A percentile compares a stretch with the other conserved stretches of the same genome.
Conservation (phyloP, 208 protist genomes). For the Wallacemonas sp. region DNA sequence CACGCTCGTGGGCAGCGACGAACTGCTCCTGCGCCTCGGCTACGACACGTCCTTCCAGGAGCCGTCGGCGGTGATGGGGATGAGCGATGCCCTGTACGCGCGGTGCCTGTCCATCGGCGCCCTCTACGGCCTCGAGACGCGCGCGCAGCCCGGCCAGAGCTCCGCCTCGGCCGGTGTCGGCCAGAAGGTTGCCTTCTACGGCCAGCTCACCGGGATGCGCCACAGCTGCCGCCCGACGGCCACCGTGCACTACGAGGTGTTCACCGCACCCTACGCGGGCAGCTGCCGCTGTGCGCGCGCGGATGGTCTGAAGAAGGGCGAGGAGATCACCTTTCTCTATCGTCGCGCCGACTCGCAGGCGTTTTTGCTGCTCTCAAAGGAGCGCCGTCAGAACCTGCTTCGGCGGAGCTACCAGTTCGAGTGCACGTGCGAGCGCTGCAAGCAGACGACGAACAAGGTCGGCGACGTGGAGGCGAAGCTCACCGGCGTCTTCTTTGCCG, state of each 20-base stretch:
- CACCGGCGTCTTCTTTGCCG: conserved; percentile 48
- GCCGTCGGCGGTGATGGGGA: conserved; percentile 32
- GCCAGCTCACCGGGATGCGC: conserved; percentile 34
- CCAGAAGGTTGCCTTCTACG: conserved; percentile 38
- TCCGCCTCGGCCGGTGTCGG: conserved; percentile 10
- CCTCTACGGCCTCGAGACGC: conserved; percentile 33
- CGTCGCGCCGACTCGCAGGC: conserved; percentile 43
- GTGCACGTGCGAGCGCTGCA: conserved; percentile 49
- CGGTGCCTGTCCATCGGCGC: conserved; percentile 36
- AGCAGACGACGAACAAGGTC: conserved; percentile 13
- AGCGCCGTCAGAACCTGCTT: conserved; percentile 43
- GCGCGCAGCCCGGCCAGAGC: neutral
- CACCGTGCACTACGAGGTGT: conserved; percentile 36
- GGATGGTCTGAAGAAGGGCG: conserved; percentile 33
- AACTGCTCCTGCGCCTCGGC: conserved; percentile 14
- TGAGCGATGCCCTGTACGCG: conserved; percentile 34
- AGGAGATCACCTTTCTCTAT: conserved; percentile 54
- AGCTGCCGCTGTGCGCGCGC: conserved; percentile 39
- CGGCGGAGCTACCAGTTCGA: conserved; percentile 39
- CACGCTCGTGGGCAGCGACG: conserved; percentile 26
- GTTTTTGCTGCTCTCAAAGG: conserved; percentile 53
- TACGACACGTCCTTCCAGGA: conserved; percentile 30
- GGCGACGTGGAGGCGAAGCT: conserved; percentile 37
- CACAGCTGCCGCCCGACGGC: conserved; percentile 65
- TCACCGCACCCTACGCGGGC: conserved; percentile 36